Evolutionary conservation across 2,329 filamentous ascomycete genomes (phyloP), one percentile per base, ranked within the genome.

Genomic region (Penicillium capsulatum): DNA sequence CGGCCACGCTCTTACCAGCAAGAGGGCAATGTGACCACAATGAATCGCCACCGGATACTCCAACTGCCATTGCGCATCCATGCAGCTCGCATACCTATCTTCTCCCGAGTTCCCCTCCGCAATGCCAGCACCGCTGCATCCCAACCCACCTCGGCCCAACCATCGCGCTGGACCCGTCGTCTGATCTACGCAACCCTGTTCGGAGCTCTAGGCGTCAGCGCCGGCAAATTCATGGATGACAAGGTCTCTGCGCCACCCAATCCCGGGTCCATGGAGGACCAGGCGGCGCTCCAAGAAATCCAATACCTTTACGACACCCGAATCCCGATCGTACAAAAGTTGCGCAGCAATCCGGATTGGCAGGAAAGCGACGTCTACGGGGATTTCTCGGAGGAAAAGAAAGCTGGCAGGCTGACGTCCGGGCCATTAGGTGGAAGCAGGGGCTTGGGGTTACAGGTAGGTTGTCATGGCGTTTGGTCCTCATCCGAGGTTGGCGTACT

Each of bases 391-490:
- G 57, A 59, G 5, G 58, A 63, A 16, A 57, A 61, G n/a, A 64
- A 61, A 42, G 34, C 42, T 19, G 54, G 49, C 15, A 54, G 62
- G 31, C 48, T 71, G 36, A 67, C 67, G 4, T 63, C 60, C 33
- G 67, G 67, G 3, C 55, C 63, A 8, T 44, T 72, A 38, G 53
- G 55, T 33, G 69, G 69, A 14, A 65, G 61, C 42, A 57, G 63
- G 37, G 67, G 64, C 11, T 38, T 70, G 29, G 63, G 60, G 16
- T 45, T 68, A 32, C 69, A 70, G 61, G 66, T 68, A 44, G 27
- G 63, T 55, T 30, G 32, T 13, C 30, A 31, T 44, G 17, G 9
- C 40, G 36, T 16, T 30, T 27, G 45, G 28, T 44, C 34, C 36
- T 34, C 20, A 24, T 31, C 36, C 31, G 40, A 17, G 28, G 29